These are phyloP conservation scores for Asterochloris erici DNA, from an alignment of 139 green algal species.

Conservation along the genomic window DNA sequence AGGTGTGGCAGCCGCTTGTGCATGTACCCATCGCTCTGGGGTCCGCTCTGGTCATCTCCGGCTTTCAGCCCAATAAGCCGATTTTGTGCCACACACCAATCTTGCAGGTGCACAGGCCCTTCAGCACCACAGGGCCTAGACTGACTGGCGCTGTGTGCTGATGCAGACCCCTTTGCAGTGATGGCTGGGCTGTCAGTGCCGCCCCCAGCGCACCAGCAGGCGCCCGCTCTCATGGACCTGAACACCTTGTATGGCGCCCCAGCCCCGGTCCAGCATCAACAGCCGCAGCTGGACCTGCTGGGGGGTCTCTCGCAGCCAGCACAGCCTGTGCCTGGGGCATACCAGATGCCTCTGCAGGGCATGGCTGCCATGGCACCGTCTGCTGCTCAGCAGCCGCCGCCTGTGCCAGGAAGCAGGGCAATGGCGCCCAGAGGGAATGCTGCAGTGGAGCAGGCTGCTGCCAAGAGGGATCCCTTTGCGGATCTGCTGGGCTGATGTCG, in stretches of 20 bases:
- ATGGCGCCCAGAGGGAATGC: constrained; percentile 24
- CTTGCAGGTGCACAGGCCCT: too few species aligned
- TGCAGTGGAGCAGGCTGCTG: constrained; percentile 16
- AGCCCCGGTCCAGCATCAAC: background rate
- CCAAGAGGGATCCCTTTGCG: constrained; percentile 25
- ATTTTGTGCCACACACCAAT: too few species aligned
- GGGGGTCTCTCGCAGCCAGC: background rate
- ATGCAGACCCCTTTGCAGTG: constrained; percentile 19
- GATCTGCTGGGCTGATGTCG: constrained; percentile 20
- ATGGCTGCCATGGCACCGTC: background rate
- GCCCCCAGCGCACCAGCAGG: background rate
- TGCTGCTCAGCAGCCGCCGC: background rate
- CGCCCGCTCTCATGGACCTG: constrained; percentile 1
- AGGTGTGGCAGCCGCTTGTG: too few species aligned
- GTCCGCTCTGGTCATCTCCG: too few species aligned
- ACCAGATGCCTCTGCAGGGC: background rate
- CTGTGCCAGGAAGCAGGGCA: background rate
- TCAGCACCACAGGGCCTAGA: too few species aligned
- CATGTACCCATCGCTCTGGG: too few species aligned
- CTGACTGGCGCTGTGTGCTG: too few species aligned
- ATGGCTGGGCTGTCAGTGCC: constrained; percentile 2
- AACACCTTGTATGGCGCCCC: constrained; percentile 9
- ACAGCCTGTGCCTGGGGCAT: background rate
- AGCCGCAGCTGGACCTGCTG: background rate
- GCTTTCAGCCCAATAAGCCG: too few species aligned